Evolutionary conservation across 192 early-diverging fungal species (phyloP).

Genomic region (Coemansia sp.): DNA sequence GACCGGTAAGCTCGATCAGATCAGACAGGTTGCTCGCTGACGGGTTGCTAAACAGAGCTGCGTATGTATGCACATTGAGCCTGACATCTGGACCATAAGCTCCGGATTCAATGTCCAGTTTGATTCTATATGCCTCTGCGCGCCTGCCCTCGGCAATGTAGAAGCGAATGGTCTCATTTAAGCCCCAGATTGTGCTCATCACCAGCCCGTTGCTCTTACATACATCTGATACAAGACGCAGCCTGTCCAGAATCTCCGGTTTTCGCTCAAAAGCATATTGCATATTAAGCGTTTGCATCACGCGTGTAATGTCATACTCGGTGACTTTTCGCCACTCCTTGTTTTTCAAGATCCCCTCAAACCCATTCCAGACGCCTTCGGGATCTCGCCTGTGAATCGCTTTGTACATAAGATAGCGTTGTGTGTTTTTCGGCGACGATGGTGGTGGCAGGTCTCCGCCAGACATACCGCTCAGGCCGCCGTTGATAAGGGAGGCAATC

Average conservation of each 20-base stretch:
- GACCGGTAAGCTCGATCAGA: conserved; percentile 16
- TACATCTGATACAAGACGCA: conserved; percentile 13
- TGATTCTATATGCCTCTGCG: conserved; percentile 28
- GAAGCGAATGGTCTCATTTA: conserved; percentile 45
- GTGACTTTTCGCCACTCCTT: conserved; percentile 29
- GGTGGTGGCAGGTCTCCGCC: not conserved
- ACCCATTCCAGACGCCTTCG: conserved; percentile 31
- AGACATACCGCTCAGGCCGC: not conserved
- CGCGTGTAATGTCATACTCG: conserved; percentile 35
- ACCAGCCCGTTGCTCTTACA: conserved; percentile 10
- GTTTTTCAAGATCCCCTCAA: conserved; percentile 23
- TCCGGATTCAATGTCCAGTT: conserved; percentile 27
- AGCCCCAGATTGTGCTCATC: conserved; percentile 15
- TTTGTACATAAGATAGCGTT: conserved; percentile 23
- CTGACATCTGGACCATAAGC: conserved; percentile 14
- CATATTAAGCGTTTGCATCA: conserved; percentile 36
- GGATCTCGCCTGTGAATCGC: conserved; percentile 21
- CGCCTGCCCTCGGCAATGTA: conserved; percentile 21
- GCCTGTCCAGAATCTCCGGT: conserved; percentile 15
- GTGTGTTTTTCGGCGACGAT: conserved; percentile 10
- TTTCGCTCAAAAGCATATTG: conserved; percentile 35
- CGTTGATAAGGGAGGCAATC: not conserved
- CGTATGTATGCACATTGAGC: conserved; percentile 36
- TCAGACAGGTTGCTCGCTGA: conserved; percentile 12
- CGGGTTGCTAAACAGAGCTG: conserved; percentile 39